These are phyloP conservation scores for Aspergillus fijiensis DNA, from an alignment of 2,329 filamentous ascomycete genomes.

Conservation along the genomic window DNA sequence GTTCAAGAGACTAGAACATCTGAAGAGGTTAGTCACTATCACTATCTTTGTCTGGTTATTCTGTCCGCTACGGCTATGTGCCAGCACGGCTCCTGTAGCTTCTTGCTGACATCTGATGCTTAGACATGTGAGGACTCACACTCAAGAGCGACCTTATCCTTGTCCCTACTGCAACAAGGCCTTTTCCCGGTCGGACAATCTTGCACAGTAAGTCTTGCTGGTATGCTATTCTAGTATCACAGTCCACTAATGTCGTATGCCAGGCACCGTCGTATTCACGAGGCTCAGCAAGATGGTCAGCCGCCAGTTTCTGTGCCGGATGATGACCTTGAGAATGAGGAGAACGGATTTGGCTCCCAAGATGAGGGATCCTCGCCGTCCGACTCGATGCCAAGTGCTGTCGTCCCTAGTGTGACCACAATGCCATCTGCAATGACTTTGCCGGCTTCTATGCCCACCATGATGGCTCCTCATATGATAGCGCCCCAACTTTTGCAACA, in stretches of 20 bases:
- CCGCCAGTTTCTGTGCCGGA: constrained; percentile 52
- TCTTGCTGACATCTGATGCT: constrained; percentile 51
- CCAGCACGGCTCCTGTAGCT: constrained; percentile 46
- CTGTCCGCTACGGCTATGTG: too few species aligned
- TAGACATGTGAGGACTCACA: constrained; percentile 98
- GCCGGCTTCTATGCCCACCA: constrained; percentile 40
- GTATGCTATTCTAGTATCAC: background rate
- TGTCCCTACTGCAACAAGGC: constrained; percentile 98
- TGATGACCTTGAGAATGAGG: constrained; percentile 84
- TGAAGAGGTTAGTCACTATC: constrained; percentile 78
- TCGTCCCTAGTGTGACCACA: constrained; percentile 35
- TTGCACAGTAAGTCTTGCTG: constrained; percentile 75
- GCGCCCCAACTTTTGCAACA: constrained; percentile 45
- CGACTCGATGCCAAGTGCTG: constrained; percentile 30
- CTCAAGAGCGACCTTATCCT: constrained; percentile 96
- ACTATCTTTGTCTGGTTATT: constrained; percentile 11
- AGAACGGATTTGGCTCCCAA: constrained; percentile 77
- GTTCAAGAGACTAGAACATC: constrained; percentile 98
- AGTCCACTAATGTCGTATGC: constrained; percentile 36
- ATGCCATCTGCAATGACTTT: constrained; percentile 34
- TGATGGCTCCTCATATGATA: constrained; percentile 45
- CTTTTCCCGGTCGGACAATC: constrained; percentile 97
- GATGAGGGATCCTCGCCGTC: constrained; percentile 71
- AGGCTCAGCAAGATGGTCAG: constrained; percentile 64
- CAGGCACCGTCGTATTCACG: constrained; percentile 77